A percentile compares a stretch with the other conserved stretches of the same genome.
phyloP scores from a whole-genome alignment of 2,329 filamentous ascomycete genomes.

The Neofusicoccum kwambonambiense region DNA sequence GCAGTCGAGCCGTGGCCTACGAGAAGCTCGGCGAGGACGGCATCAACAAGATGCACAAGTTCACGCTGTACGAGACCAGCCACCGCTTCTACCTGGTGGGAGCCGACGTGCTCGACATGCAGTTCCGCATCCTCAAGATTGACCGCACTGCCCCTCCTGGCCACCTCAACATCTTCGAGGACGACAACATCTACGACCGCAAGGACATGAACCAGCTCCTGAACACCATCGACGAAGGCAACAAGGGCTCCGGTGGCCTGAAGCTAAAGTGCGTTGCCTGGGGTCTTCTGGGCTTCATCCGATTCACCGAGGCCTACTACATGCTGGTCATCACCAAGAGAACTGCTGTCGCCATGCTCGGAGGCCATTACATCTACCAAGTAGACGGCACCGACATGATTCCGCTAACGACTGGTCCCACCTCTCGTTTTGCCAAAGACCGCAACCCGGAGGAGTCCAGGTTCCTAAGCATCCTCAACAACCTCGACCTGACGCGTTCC shows the following conservation, averaged over 20 bases:
- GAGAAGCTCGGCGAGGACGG: slow-evolving; percentile 44
- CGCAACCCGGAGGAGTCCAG: slow-evolving; percentile 84
- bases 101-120: slow-evolving; percentile 82
- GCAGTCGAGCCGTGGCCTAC: slow-evolving; percentile 39
- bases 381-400: slow-evolving; percentile 91
- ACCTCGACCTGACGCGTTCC: slow-evolving; percentile 82
- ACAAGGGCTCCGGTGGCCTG: slow-evolving; percentile 84
- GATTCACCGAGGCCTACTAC: slow-evolving; percentile 93
- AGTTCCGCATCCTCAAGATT: slow-evolving; percentile 91
- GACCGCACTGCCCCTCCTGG: slow-evolving; percentile 79
- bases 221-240: slow-evolving; percentile 92
- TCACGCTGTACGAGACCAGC: slow-evolving; percentile 94
- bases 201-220: slow-evolving; percentile 91
- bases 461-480: slow-evolving; percentile 84
- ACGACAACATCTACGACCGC: slow-evolving; percentile 91
- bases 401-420: slow-evolving; percentile 71
- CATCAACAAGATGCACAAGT: slow-evolving; percentile 76
- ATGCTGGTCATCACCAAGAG: slow-evolving; percentile 97
- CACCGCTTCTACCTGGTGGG: slow-evolving; percentile 93
- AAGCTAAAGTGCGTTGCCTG: slow-evolving; percentile 87
- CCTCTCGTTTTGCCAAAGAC: slow-evolving; percentile 71
- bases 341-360: slow-evolving; percentile 92
- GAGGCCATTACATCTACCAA: slow-evolving; percentile 94
- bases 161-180: slow-evolving; percentile 82
- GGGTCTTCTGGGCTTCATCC: slow-evolving; percentile 92